Conservation (phyloP, 225 moss, liverwort and hornwort species). For the Marchantia paleacea region DNA sequence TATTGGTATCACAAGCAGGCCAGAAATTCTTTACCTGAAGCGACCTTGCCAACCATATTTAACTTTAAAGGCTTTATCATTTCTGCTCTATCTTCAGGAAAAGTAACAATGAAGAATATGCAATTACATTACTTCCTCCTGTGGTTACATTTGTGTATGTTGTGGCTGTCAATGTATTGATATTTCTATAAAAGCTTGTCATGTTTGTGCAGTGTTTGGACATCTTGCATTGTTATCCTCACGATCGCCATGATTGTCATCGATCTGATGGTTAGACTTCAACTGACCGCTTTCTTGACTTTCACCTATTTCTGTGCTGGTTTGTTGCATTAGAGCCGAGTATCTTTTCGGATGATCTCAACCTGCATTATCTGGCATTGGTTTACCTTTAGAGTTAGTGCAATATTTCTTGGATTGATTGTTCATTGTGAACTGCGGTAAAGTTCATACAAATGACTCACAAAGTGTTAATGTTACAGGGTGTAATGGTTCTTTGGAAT, state of each 20-base stretch:
- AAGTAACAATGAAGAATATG: neutral
- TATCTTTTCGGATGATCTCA: neutral
- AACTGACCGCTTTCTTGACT: neutral
- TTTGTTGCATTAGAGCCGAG: neutral
- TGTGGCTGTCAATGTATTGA: neutral
- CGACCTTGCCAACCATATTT: neutral
- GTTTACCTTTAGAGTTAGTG: neutral
- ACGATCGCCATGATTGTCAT: slow-evolving; percentile 84
- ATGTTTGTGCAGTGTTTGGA: slow-evolving; percentile 65
- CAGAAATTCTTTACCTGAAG: neutral
- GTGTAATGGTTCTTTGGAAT: slow-evolving; percentile 89
- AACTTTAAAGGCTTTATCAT: neutral
- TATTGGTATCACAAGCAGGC: slow-evolving; percentile 40
- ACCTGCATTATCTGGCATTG: neutral
- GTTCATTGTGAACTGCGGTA: neutral
- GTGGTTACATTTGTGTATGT: neutral
- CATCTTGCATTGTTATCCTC: slow-evolving; percentile 63
- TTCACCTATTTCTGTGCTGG: neutral
- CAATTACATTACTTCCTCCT: neutral
- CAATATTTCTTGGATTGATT: neutral
- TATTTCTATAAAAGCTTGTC: neutral
- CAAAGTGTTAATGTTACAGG: slow-evolving; percentile 40
- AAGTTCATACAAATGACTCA: neutral
- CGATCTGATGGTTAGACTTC: slow-evolving; percentile 69
- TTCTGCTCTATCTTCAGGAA: neutral